Base-by-base conservation (phyloP, 495 filamentous ascomycete genomes). In the Pyronema omphalodes region DNA sequence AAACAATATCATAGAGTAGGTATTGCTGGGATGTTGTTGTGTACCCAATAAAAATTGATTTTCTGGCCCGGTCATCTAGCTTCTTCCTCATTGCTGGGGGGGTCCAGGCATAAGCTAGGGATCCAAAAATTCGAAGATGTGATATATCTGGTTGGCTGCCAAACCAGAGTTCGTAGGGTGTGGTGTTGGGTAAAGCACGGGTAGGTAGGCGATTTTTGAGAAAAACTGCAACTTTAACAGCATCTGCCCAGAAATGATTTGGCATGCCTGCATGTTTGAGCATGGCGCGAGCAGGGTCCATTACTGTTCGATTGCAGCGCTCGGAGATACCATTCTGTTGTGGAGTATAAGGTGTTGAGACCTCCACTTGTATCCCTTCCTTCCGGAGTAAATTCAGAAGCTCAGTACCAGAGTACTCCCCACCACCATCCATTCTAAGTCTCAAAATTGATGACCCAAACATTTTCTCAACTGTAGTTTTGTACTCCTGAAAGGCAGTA, bases 271-370 rank as follows among this genome's bases (percentile, higher is more conserved):
- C 33, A 37, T 52, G 34, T 19, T 52, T 52, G 34, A 52, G 50
- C 50, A 52, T 52, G 7, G 34, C 9, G 9, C 36, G 33, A 8
- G 23, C 50, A 15, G 35, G 37, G 17, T 52, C 37, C 14, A 52
- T 52, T 6, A 52, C 14, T 6, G 50, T 52, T 6, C 50, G 50
- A 40, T 52, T 52, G 33, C 14, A 37, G 9, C 50, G 9, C 18
- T 52, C 50, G 7, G 50, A 37, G 14, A 52, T 7, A 7, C 50
- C 50, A 33, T 52, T 52, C 29, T 52, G 50, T 23, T 52, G 50
- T 6, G 23, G 50, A 19, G 50, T 7, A 19, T 52, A 41, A 40
- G 50, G 50, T 14, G 50, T 19, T 7, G 50, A 39, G 9, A 37
- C 33, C 17, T 52, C n/a, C n/a, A 8, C 19, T 6, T 6, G 6